These are phyloP conservation scores for Termitomyces sp. DNA, from an alignment of 768 basidiomycete species.

Conservation along the genomic window DNA sequence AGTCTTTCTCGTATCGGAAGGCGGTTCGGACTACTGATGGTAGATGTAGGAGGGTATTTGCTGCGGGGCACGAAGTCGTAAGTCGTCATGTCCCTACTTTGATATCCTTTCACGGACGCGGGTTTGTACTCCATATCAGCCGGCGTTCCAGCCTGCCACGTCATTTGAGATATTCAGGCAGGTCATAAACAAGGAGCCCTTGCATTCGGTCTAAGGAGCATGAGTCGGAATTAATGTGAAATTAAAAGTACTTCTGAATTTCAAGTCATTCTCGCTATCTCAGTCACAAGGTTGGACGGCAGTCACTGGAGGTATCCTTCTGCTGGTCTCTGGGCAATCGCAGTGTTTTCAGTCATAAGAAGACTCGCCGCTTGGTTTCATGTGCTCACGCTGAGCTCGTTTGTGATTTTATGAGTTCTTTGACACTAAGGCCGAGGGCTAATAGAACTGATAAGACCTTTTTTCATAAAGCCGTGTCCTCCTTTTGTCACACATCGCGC, in stretches of 20 bases:
- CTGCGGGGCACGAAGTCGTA: constrained; percentile 60
- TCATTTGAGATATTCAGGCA: constrained; percentile 57
- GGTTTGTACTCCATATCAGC: constrained; percentile 23
- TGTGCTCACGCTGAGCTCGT: too few species aligned
- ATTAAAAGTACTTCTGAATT: neutral
- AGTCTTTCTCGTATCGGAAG: constrained; percentile 17
- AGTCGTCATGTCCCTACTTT: constrained; percentile 22
- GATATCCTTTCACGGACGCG: neutral
- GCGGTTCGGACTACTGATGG: neutral
- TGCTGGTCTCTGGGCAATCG: too few species aligned
- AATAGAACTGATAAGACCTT: too few species aligned
- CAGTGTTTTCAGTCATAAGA: too few species aligned
- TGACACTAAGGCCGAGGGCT: too few species aligned
- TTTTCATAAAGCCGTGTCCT: too few species aligned
- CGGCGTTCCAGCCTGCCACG: constrained; percentile 57
- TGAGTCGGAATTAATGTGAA: neutral
- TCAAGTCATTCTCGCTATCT: too few species aligned
- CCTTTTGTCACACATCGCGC: too few species aligned
- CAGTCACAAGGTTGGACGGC: too few species aligned
- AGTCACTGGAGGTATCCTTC: too few species aligned
- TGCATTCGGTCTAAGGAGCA: constrained; percentile 36
- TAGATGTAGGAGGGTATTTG: constrained; percentile 41
- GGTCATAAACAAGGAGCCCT: constrained; percentile 40
- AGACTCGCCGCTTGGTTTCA: too few species aligned
- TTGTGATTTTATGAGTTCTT: too few species aligned